phyloP scores from a whole-genome alignment of 805 yeast species.

The Yamadazyma nakazawae region DNA sequence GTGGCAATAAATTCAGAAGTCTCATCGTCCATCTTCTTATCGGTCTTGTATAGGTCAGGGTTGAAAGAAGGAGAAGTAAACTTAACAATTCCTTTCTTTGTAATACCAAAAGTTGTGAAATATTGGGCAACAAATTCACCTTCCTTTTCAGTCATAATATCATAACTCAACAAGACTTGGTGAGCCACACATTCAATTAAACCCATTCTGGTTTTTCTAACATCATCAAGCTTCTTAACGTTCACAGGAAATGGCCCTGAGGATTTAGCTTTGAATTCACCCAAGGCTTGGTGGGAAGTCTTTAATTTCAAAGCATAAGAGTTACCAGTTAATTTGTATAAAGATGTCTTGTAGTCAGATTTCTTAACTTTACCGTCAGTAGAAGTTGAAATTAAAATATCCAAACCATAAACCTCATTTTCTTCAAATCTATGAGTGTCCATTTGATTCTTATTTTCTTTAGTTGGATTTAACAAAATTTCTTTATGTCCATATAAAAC shows the following conservation, averaged over 20 bases:
- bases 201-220: conserved; percentile 71
- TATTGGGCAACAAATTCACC: conserved; percentile 66
- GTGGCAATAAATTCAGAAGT: conserved; percentile 44
- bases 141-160: conserved; percentile 63
- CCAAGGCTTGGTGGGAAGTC: conserved; percentile 62
- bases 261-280: conserved; percentile 64
- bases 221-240: conserved; percentile 61
- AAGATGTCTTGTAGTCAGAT: conserved; percentile 59
- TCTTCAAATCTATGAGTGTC: conserved; percentile 66
- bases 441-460: conserved; percentile 59
- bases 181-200: conserved; percentile 70
- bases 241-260: conserved; percentile 64
- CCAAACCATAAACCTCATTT: conserved; percentile 76
- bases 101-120: conserved; percentile 72
- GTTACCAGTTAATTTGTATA: conserved; percentile 69
- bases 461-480: conserved; percentile 70
- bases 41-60: conserved; percentile 47
- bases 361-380: conserved; percentile 62
- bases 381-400: conserved; percentile 62
- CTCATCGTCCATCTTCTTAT: conserved; percentile 51
- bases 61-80: conserved; percentile 56
- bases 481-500: conserved; percentile 73
- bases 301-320: conserved; percentile 67
- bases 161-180: conserved; percentile 64
- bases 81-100: conserved; percentile 68